Evolutionary conservation across 768 basidiomycete genomes (phyloP), one percentile per base, ranked within the genome.

Genomic region (Serendipita indica): DNA sequence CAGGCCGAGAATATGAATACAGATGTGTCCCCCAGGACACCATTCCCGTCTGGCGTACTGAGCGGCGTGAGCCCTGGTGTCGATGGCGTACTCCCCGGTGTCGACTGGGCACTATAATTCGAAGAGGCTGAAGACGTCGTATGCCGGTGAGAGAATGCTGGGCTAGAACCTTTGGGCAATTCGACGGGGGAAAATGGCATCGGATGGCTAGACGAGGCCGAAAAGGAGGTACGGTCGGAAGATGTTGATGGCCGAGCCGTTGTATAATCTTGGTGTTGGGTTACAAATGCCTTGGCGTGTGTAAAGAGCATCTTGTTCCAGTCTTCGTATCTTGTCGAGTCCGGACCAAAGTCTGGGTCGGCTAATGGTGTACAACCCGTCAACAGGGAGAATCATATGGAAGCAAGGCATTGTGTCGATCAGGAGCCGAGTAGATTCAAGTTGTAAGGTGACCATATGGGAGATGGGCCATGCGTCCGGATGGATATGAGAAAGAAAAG

Each of bases 1-100:
- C 71, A 73, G 0, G 79, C 72, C 0, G 79, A 80, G 64, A 75
- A 81, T 2, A 77, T 49, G 41, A 83, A 64, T 3, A 73, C 69
- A 0, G 79, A 77, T 33, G 70, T 65, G 54, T 80, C 79, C 5
- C 49, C 49, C n/a, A 4, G 22, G 22, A 54, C 49, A 16, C 49
- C 49, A 12, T 22, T 28, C 22, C 30, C 20, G 30, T 27, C n/a
- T 28, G 49, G 49, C 20, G 49, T 54, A 4, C 20, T 22, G 22
- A 54, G 22, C 7, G 41, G 41, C 18, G 18, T 43, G 35, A 39
- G 12, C 13, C 13, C 35, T 39, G 35, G 1, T 13, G 35, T 13
- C 18, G 35, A 12, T 1, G 35, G 35, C 1, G 35, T 39, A 39
- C 18, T 12, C 1, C 13, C 1, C 35, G 35, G 35, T 12, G 35